Conservation (phyloP, 1,139 yeast genomes). For the Suhomyces guaymorum region DNA sequence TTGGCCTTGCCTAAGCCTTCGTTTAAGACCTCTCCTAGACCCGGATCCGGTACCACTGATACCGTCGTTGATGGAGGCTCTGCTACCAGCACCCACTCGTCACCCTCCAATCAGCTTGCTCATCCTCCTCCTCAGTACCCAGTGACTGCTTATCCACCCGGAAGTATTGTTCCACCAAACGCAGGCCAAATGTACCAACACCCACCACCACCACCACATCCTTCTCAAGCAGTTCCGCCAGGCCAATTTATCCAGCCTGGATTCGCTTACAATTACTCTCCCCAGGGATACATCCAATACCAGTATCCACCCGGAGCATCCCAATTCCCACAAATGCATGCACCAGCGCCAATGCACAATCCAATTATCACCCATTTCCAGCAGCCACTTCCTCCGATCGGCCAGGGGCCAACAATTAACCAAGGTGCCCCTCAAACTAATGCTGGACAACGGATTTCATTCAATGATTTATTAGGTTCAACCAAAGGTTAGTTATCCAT, state of each 20-base stretch:
- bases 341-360: constrained; percentile 7
- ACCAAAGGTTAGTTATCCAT: constrained; percentile 21
- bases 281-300: constrained; percentile 34
- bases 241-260: constrained; percentile 25
- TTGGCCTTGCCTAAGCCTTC: constrained; percentile 58
- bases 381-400: constrained; percentile 12
- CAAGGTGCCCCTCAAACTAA: constrained; percentile 20
- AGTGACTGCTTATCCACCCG: constrained; percentile 32
- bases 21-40: constrained; percentile 38
- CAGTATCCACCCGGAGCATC: constrained; percentile 19
- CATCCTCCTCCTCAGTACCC: constrained; percentile 33
- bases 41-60: constrained; percentile 11
- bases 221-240: too few species aligned
- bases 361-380: constrained; percentile 14
- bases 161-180: constrained; percentile 15
- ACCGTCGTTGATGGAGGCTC: constrained; percentile 8
- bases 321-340: constrained; percentile 12
- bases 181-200: constrained; percentile 6
- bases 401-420: constrained; percentile 1
- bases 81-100: constrained; percentile 3
- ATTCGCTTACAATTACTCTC: constrained; percentile 32
- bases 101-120: constrained; percentile 4
- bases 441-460: constrained; percentile 37
- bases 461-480: constrained; percentile 44
- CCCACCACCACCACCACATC: constrained; percentile 10